These are phyloP conservation scores for Yamadazyma pseudoaaseri DNA, from an alignment of 1,139 yeast genomes.

Conservation along the genomic window DNA sequence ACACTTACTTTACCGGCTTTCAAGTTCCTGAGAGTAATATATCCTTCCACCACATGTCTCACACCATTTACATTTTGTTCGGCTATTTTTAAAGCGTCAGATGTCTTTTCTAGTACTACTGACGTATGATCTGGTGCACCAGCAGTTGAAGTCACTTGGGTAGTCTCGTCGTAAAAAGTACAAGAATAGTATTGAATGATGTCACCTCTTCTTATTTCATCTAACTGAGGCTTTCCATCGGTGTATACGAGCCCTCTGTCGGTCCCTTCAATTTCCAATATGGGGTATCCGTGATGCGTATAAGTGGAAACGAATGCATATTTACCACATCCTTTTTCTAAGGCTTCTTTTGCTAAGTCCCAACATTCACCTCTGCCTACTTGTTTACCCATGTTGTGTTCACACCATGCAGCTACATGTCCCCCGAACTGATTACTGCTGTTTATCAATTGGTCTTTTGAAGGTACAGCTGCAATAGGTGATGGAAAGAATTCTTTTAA, in stretches of 20 bases:
- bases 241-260: constrained; percentile 19
- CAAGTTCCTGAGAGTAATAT: constrained; percentile 42
- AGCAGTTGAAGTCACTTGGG: constrained; percentile 27
- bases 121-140: constrained; percentile 74
- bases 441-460: constrained; percentile 35
- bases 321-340: constrained; percentile 58
- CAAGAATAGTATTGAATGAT: constrained; percentile 42
- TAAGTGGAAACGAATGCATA: constrained; percentile 61
- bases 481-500: constrained; percentile 47
- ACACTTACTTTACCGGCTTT: constrained; percentile 48
- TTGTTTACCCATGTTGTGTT: constrained; percentile 49
- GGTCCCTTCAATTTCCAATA: constrained; percentile 36
- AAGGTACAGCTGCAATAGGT: constrained; percentile 43
- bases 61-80: constrained; percentile 63
- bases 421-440: constrained; percentile 48
- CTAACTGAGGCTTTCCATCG: constrained; percentile 23
- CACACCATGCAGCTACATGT: constrained; percentile 64
- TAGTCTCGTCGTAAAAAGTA: constrained; percentile 34
- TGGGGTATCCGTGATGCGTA: constrained; percentile 57
- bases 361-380: constrained; percentile 80
- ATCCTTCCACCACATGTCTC: constrained; percentile 47
- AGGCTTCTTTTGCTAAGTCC: constrained; percentile 70
- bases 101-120: constrained; percentile 44
- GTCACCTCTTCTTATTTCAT: constrained; percentile 43
- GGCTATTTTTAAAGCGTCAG: constrained; percentile 39